Base-by-base conservation (phyloP, 169 alveolate genomes). In the Pseudocohnilembus persalinus region DNA sequence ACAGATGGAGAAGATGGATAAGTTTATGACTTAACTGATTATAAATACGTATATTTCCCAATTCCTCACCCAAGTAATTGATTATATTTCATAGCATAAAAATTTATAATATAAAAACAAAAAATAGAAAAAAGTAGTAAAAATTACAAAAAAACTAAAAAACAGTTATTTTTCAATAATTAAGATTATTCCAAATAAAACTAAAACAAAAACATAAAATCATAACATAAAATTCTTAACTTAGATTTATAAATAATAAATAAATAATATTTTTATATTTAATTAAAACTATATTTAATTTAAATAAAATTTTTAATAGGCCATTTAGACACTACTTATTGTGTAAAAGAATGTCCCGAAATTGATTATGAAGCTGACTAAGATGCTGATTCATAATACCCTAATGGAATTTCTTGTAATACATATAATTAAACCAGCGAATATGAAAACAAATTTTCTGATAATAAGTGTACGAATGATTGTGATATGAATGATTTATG, bases 311-410 rank as follows among this genome's bases (percentile, higher is more conserved):
- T 49, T 11, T 49, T 49, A 11, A 49, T 20, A 49, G 91, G 80
- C 24, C 74, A 29, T 31, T 30, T 81, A n/a, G 79, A 81, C 74
- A 32, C 73, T 0, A 20, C 81, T 30, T 31, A 77, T n/a, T 87
- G 91, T 81, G 88, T 87, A 0, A 82, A 74, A 73, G 11, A 31
- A n/a, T 87, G 91, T 32, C 91, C 91, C 20, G 31, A 30, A 25
- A 26, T 30, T 79, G 29, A 30, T n/a, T 30, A 80, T 63, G 4
- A 74, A 0, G 72, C 31, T 15, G 26, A 31, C 0, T 80, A 81
- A 32, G 31, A 27, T 49, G 83, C 33, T 29, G 74, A 1, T 15
- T 49, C n/a, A 79, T 28, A 24, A 79, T 25, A 34, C 49, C 75
- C 73, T 0, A 73, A n/a, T 73, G 28, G 31, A 73, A 6, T 73